phyloP scores from a whole-genome alignment of 2,329 filamentous ascomycete genomes.

The Macrophomina pseudophaseolina region DNA sequence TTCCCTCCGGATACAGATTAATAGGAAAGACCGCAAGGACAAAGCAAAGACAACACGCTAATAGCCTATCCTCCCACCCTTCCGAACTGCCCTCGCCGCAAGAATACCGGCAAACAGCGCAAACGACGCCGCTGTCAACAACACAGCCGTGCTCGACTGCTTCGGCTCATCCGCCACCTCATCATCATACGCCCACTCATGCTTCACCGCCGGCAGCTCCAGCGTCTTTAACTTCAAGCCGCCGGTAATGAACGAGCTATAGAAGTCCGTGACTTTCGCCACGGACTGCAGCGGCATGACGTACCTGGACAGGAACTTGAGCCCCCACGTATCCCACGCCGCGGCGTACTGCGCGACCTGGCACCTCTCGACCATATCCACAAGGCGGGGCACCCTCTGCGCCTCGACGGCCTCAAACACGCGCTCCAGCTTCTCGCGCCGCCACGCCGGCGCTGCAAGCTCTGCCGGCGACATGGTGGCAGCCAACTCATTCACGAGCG shows the following conservation, averaged over 20 bases:
- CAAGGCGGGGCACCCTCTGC: background rate
- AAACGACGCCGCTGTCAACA: background rate
- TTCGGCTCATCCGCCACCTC: background rate
- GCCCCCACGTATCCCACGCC: background rate
- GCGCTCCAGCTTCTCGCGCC: background rate
- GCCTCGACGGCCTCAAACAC: background rate
- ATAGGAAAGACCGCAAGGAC: no score
- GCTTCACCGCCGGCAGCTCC: background rate
- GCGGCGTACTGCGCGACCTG: background rate
- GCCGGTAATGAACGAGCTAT: conserved; percentile 12
- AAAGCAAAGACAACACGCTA: background rate
- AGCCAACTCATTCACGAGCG: background rate
- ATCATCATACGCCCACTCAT: conserved; percentile 11
- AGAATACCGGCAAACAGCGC: conserved; percentile 6
- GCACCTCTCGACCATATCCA: conserved; percentile 18
- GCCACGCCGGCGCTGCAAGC: background rate
- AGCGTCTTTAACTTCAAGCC: background rate
- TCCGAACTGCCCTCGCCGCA: background rate
- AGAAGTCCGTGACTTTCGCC: conserved; percentile 1
- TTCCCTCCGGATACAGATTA: no score
- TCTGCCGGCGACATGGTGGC: background rate
- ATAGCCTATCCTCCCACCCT: background rate
- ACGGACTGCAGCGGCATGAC: background rate
- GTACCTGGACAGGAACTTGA: background rate
- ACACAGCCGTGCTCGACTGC: background rate